Base-by-base conservation (phyloP, 2,329 filamentous ascomycete species). In the Fonsecaea erecta region DNA sequence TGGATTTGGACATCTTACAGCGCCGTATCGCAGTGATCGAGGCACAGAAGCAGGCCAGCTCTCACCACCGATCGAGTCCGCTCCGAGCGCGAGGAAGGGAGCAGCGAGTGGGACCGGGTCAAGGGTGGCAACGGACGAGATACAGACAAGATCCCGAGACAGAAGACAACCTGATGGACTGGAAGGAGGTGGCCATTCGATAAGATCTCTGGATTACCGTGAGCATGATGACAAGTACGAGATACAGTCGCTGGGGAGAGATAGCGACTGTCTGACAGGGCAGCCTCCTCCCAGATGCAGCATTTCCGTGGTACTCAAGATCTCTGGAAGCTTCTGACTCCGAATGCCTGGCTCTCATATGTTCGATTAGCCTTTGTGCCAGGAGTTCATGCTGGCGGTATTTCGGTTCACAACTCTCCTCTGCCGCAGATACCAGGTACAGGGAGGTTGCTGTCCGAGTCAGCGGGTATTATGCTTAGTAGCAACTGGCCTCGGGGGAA, bases 11-110 rank as follows among this genome's bases (percentile, higher is more conserved):
- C 43, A 30, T 55, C 35, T 37, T 66, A n/a, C 35, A 30, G 18
- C 54, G 64, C n/a, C 55, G 56, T 14, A 66, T 66, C 21, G 55
- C 64, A 2, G 43, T 32, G 14, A 60, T 63, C 21, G 37, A 63
- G 30, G 60, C 21, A n/a, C 32, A 51, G 18, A 37, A 54, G 26
- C 56, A 18, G 43, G 12, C 40, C 5, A 21, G 53, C 21, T 26
- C 16, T 40, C 14, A 11, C 16, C 1, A 21, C 21, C 48, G 1
- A 3, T 9, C 53, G 40, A 21, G 16, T 21, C 14, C 30, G 12
- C 8, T 40, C 34, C 8, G 32, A 43, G 54, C 40, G 18, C 12
- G 21, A 57, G 46, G 28, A 24, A n/a, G 21, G 7, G 6, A 58
- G n/a, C 55, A 30, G 55, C 9, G 4, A 9, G 7, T 12, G 21